Conservation (phyloP, 371 early-diverging fungal species). For the Lichtheimia hyalospora region DNA sequence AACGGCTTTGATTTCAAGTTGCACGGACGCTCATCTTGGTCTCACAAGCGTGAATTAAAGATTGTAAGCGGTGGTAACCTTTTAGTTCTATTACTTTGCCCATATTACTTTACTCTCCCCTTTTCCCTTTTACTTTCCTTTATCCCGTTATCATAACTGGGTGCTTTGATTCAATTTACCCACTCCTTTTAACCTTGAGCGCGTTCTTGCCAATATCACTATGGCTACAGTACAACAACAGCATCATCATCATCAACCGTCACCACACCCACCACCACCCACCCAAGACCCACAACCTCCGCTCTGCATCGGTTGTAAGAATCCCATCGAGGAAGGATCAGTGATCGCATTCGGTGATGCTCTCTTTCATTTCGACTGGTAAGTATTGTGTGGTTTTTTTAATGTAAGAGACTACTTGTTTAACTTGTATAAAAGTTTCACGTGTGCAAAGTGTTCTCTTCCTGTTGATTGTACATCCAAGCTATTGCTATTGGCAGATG, state of each 20-base stretch:
- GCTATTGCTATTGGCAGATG: constrained; percentile 73
- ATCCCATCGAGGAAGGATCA: constrained; percentile 74
- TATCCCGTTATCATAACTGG: background rate
- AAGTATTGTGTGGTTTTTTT: background rate
- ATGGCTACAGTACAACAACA: constrained; percentile 6
- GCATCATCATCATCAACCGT: background rate
- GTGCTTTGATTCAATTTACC: background rate
- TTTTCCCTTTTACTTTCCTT: background rate
- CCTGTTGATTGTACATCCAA: constrained; percentile 77
- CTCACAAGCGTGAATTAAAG: constrained; percentile 8
- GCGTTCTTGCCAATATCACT: background rate
- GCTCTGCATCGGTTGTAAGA: constrained; percentile 69
- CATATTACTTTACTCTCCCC: background rate
- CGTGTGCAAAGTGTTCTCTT: constrained; percentile 76
- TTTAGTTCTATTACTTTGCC: no score
- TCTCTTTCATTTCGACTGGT: constrained; percentile 8
- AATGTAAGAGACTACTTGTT: background rate
- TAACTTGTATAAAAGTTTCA: constrained; percentile 53
- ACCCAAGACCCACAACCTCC: constrained; percentile 13
- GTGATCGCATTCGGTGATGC: constrained; percentile 68
- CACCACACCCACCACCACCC: no score
- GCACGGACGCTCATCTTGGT: constrained; percentile 4
- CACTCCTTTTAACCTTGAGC: background rate
- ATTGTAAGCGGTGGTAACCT: background rate
- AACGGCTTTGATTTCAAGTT: constrained; percentile 4